Evolutionary conservation across 2,329 filamentous ascomycete species (phyloP).

Genomic region (Aspergillus viridinutans): DNA sequence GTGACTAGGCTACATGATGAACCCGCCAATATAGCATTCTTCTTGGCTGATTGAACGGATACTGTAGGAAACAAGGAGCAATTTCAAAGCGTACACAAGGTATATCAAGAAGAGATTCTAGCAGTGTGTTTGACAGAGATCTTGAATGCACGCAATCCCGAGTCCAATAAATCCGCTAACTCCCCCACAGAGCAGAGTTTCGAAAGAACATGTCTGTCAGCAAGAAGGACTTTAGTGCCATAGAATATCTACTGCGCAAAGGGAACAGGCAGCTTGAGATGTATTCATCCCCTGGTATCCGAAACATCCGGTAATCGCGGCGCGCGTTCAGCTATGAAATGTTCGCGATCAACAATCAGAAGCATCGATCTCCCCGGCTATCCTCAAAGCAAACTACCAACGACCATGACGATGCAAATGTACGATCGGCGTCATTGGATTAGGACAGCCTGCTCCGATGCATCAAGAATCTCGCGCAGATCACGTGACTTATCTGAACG

Average conservation of each 20-base stretch:
- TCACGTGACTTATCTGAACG: constrained; percentile 5
- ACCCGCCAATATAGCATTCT: neutral
- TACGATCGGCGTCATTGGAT: neutral
- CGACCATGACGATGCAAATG: neutral
- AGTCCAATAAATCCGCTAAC: constrained; percentile 9
- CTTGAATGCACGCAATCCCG: constrained; percentile 1
- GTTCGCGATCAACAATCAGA: neutral
- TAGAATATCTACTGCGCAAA: constrained; percentile 81
- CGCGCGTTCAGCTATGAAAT: neutral
- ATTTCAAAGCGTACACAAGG: constrained; percentile 42
- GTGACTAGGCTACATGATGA: neutral
- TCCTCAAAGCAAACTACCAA: neutral
- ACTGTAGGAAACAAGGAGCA: constrained; percentile 35
- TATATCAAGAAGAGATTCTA: constrained; percentile 19
- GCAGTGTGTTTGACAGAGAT: neutral
- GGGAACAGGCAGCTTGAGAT: constrained; percentile 76
- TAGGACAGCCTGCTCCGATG: neutral
- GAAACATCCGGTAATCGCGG: constrained; percentile 55
- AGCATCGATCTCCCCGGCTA: neutral
- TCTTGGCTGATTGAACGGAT: neutral
- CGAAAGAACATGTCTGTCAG: constrained; percentile 63
- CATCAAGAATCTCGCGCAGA: neutral
- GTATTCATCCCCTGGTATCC: constrained; percentile 75
- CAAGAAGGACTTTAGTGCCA: constrained; percentile 79
- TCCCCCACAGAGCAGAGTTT: constrained; percentile 64